phyloP scores from a whole-genome alignment of 306 rosid species.

The Geum urbanum region DNA sequence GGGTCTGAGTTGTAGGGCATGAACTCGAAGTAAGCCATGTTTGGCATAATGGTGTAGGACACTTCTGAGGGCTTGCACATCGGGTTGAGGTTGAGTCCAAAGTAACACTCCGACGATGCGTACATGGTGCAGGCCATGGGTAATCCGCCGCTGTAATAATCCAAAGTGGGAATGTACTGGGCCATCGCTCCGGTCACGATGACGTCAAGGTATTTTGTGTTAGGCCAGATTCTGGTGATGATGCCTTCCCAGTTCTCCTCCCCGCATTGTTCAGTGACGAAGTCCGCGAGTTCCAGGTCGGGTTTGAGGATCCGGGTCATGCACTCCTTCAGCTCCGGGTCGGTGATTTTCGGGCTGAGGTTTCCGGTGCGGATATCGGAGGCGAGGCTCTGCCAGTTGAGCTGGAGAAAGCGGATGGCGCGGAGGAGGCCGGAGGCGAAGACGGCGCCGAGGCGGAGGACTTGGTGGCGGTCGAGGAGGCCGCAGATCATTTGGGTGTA shows the following conservation, averaged over 20 bases:
- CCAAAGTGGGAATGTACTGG: slow-evolving; percentile 57
- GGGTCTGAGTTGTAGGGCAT: slow-evolving; percentile 31
- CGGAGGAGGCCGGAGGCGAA: slow-evolving; percentile 62
- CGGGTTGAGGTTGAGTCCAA: slow-evolving; percentile 54
- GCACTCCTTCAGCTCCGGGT: slow-evolving; percentile 22
- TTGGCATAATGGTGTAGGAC: slow-evolving; percentile 56
- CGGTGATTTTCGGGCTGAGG: slow-evolving; percentile 16
- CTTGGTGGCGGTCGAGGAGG: slow-evolving; percentile 38
- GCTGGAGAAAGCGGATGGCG: slow-evolving; percentile 48
- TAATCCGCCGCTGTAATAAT: slow-evolving; percentile 45
- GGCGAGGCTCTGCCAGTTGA: slow-evolving; percentile 16
- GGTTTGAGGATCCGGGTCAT: slow-evolving; percentile 27
- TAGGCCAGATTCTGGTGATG: slow-evolving; percentile 50
- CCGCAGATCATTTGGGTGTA: slow-evolving; percentile 59
- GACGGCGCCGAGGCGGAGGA: slow-evolving; percentile 58
- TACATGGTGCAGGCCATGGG: slow-evolving; percentile 59
- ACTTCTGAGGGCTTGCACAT: slow-evolving; percentile 50
- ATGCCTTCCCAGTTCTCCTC: slow-evolving; percentile 54
- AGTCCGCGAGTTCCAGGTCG: slow-evolving; percentile 30
- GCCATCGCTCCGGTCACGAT: slow-evolving; percentile 66
- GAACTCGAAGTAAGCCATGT: slow-evolving; percentile 62
- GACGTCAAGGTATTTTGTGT: slow-evolving; percentile 51
- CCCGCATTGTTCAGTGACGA: slow-evolving; percentile 32
- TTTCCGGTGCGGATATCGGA: slow-evolving; percentile 36
- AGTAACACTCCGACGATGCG: slow-evolving; percentile 56